Evolutionary conservation across 495 filamentous ascomycete genomes (phyloP), one percentile per base, ranked within the genome.

Genomic region (Aspergillus steynii): DNA sequence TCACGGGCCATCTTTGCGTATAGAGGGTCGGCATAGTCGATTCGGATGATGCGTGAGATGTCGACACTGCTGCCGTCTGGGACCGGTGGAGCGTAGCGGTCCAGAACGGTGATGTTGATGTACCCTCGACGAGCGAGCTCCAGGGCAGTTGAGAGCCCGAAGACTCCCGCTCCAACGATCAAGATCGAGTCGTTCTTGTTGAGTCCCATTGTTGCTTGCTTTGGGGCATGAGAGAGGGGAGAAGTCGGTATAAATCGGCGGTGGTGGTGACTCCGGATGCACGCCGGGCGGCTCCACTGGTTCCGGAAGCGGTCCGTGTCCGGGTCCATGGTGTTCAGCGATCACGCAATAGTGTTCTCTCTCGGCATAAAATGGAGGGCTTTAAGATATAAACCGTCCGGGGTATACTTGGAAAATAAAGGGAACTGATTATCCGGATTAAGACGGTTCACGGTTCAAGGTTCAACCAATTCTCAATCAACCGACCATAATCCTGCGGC

Each of bases 21-120:
- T 4, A 80, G 79, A 3, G 81, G 75, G 68, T 91, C 85, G 5
- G 82, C 77, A 73, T 93, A 93, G 74, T 93, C 90, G 49, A 88
- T 73, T 46, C 90, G 80, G 61, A 93, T 81, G 61, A 89, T 85
- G 51, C 86, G 83, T 10, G 86, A 88, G 28, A 81, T 82, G 75
- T 90, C 88, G 59, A 87, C 79, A 57, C 81, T 85, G 56, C 84
- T 77, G 59, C 81, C 81, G 61, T 90, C 82, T 25, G 78, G 80
- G 26, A 59, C 72, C 8, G 87, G 87, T 70, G 29, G 83, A 66
- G 72, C 61, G 25, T 77, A 81, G 29, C 86, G 80, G 69, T 90
- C 88, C 56, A 90, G 62, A 55, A 90, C 62, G 9, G 67, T 70
- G 62, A 74, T 60, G 31, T 70, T 60, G 25, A 10, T 62, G 56